Conservation (phyloP, 1,284 basidiomycete species). For the Cryptococcus maquisensis region DNA sequence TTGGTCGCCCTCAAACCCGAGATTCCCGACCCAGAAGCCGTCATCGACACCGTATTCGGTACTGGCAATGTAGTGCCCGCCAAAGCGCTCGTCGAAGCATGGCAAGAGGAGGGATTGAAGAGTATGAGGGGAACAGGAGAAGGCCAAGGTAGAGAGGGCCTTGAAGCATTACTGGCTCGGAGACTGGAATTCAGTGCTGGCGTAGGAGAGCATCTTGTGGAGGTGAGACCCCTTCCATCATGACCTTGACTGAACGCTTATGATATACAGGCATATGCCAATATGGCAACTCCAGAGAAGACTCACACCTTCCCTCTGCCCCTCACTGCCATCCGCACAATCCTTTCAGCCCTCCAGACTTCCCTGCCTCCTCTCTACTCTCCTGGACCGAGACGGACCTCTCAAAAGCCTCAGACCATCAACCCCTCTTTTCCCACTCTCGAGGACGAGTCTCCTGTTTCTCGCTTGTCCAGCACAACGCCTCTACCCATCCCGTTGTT, state of each 20-base stretch:
- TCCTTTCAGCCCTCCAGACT: slow-evolving; percentile 11
- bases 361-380: slow-evolving; percentile 14
- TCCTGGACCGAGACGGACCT: slow-evolving; percentile 7
- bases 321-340: slow-evolving; percentile 9
- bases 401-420: slow-evolving; percentile 2
- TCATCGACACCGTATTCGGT: slow-evolving; percentile 41
- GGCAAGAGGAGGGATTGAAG: slow-evolving; percentile 28
- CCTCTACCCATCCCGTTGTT: slow-evolving; percentile 27
- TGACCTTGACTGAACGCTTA: neutral
- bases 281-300: slow-evolving; percentile 28
- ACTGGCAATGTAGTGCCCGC: slow-evolving; percentile 16
- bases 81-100: slow-evolving; percentile 30
- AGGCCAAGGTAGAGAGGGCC: neutral
- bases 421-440: neutral
- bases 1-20: slow-evolving; percentile 9
- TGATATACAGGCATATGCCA: slow-evolving; percentile 33
- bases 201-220: slow-evolving; percentile 38
- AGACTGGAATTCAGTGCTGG: slow-evolving; percentile 30
- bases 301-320: slow-evolving; percentile 34
- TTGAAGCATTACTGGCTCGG: slow-evolving; percentile 16
- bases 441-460: neutral
- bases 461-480: neutral
- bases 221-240: slow-evolving; percentile 20
- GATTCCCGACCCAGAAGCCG: slow-evolving; percentile 6
- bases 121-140: slow-evolving; percentile 13